A percentile compares a stretch with the other conserved stretches of the same genome.
phyloP scores from a whole-genome alignment of 768 basidiomycete genomes.

The Crepidotus variabilis region DNA sequence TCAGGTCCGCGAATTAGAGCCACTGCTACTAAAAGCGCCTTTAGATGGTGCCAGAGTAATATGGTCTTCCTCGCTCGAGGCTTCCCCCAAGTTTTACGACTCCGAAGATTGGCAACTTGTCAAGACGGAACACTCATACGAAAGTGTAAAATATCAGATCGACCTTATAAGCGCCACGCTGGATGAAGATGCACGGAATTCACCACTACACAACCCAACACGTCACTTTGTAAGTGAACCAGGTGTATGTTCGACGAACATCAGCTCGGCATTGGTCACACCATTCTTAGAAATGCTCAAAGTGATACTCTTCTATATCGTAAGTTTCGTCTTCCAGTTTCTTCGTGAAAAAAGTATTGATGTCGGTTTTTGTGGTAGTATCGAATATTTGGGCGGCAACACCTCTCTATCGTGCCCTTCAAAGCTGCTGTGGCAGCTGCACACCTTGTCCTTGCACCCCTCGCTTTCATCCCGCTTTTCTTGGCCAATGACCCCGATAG shows the following conservation, averaged over 20 bases:
- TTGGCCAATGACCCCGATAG: slow-evolving; percentile 12
- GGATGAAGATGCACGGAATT: slow-evolving; percentile 37
- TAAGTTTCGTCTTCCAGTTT: slow-evolving; percentile 28
- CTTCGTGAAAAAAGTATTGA: slow-evolving; percentile 4
- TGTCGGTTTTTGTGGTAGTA: slow-evolving; percentile 39
- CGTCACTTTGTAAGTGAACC: slow-evolving; percentile 69
- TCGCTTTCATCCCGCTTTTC: slow-evolving; percentile 37
- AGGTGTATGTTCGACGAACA: slow-evolving; percentile 64
- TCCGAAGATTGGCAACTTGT: slow-evolving; percentile 70
- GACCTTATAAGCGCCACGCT: slow-evolving; percentile 61
- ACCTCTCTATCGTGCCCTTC: slow-evolving; percentile 59
- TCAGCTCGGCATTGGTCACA: slow-evolving; percentile 42
- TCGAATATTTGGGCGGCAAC: slow-evolving; percentile 61
- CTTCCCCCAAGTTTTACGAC: slow-evolving; percentile 50
- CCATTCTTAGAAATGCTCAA: slow-evolving; percentile 45
- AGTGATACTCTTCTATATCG: slow-evolving; percentile 57
- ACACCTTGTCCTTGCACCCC: slow-evolving; percentile 60
- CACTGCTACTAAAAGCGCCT: slow-evolving; percentile 43
- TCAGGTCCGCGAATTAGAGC: slow-evolving; percentile 63
- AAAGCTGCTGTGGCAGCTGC: slow-evolving; percentile 67
- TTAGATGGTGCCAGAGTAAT: slow-evolving; percentile 55
- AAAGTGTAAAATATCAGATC: slow-evolving; percentile 72
- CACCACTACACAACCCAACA: slow-evolving; percentile 22
- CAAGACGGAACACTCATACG: slow-evolving; percentile 60
- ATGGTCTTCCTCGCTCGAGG: slow-evolving; percentile 78